Base-by-base conservation (phyloP, 2,329 filamentous ascomycete genomes). In the Trichoderma sp. region DNA sequence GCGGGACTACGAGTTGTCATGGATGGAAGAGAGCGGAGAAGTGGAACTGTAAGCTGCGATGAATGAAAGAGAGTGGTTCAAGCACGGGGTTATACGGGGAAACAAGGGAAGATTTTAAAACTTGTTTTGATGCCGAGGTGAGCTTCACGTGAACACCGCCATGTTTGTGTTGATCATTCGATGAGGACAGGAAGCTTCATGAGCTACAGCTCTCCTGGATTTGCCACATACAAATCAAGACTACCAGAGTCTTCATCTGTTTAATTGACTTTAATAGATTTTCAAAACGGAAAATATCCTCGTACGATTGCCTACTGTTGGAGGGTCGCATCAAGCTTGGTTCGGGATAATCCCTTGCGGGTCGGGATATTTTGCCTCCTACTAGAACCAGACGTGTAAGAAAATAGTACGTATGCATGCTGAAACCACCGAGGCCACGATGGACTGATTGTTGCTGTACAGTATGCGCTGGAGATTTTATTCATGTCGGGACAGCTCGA, bases 331-430 rank as follows among this genome's bases (percentile, higher is more conserved):
- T 29, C n/a, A n/a, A n/a, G n/a, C 25, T 52, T 13, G 25, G 3
- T 8, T 52, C 48, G 22, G 48, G 1, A 25, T 52, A 52, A 27
- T 52, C 48, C 22, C 48, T 52, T 29, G 25, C 12, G 4, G 48
- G 48, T 48, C 48, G 7, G 25, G 48, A 27, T 9, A 52, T 8
- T 17, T 17, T 8, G 13, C 48, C 48, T 52, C 48, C 48, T 52
- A 13, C 48, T 52, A 17, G 48, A 52, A 52, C 48, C 48, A 52
- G 48, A 27, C 8, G 48, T n/a, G 48, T 52, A 52, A 52, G 48
- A 52, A 52, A 52, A 52, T 52, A 52, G 48, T 29, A 52, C 19
- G 48, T 29, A 52, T 29, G 29, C 48, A 52, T 52, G 25, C 19
- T 22, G 48, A 29, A 52, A 52, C 48, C 13, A 52, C 48, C 13